Evolutionary conservation across 306 rosid species (phyloP), one percentile per base, ranked within the genome.

Genomic region (Acacia acuminata): DNA sequence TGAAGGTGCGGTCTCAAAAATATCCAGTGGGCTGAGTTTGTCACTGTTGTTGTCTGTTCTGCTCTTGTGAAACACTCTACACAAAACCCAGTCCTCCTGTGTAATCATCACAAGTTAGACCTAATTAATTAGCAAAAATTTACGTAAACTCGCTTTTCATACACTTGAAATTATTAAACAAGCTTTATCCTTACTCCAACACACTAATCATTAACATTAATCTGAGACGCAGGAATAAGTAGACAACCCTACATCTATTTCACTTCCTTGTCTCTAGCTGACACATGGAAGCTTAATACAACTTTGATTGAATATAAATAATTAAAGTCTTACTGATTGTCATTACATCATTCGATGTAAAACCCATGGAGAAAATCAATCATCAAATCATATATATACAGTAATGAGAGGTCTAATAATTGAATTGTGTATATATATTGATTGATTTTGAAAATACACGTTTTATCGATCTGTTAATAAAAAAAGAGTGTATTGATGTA

Each of bases 81-180:
- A 96, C 51, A 96, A 85, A 58, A 96, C 99, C 99, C 99, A 96
- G 83, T 96, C 99, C 77, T 96, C 99, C 99, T 96, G 92, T 90
- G 86, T 61, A 77, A 84, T 79, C 77, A 80, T 70, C 30, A 61
- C 70, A 75, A 43, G 40, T 71, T 38, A 64, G 64, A 82, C 73
- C 77, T 77, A 47, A 76, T 89, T 84, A 88, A 76, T 89, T 85
- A 88, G 85, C 77, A 42, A 7, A 51, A 79, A 60, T 75, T 16
- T 20, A 71, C 60, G 83, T 79, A 70, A 73, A 90, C 68, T 20
- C 42, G 4, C 19, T 73, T 25, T 0, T 40, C 15, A 17, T 19
- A 3, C 40, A 20, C 40, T 15, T 83, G 71, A 85, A 85, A 79
- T 51, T 17, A 51, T 38, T 6, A 38, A 38, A 66, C 67, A 80